Evolutionary conservation across 352 stramenopile species (phyloP).

Genomic region (Phytophthora cactorum): DNA sequence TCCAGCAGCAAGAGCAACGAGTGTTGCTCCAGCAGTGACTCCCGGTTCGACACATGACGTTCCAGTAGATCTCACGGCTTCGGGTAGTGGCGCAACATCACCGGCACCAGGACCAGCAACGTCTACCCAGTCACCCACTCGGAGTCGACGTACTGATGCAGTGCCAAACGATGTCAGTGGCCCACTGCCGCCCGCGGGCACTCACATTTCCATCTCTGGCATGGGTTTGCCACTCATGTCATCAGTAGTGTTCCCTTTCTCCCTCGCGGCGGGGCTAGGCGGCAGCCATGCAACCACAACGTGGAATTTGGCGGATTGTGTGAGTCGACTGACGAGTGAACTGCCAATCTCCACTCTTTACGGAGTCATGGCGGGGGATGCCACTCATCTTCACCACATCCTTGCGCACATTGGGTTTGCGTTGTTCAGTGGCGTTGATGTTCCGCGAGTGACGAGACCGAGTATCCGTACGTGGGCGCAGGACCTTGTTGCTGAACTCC

Average conservation of each 20-base stretch:
- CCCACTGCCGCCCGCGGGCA: conserved; percentile 11
- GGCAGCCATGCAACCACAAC: conserved; percentile 47
- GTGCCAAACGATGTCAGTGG: conserved; percentile 3
- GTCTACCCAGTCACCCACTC: conserved; percentile 6
- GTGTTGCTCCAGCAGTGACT: background rate
- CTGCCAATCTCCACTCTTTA: conserved; percentile 60
- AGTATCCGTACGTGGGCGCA: conserved; percentile 64
- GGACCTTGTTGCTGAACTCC: conserved; percentile 53
- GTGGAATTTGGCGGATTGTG: conserved; percentile 70
- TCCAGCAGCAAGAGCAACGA: background rate
- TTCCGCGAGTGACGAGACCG: conserved; percentile 63
- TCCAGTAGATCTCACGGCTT: conserved; percentile 23
- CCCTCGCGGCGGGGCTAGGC: conserved; percentile 44
- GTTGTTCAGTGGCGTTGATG: conserved; percentile 64
- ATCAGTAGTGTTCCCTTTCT: conserved; percentile 67
- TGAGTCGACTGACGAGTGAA: conserved; percentile 51
- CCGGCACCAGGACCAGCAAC: background rate
- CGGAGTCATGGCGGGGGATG: conserved; percentile 53
- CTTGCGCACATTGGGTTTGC: conserved; percentile 63
- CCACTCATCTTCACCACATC: conserved; percentile 58
- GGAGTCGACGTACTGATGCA: conserved; percentile 4
- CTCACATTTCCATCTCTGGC: conserved; percentile 42
- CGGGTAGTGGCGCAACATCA: background rate
- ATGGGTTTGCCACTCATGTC: conserved; percentile 47
- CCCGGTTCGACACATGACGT: conserved; percentile 25